phyloP scores from a whole-genome alignment of 78 protist species.

The Tieghemostelium lacteum region DNA sequence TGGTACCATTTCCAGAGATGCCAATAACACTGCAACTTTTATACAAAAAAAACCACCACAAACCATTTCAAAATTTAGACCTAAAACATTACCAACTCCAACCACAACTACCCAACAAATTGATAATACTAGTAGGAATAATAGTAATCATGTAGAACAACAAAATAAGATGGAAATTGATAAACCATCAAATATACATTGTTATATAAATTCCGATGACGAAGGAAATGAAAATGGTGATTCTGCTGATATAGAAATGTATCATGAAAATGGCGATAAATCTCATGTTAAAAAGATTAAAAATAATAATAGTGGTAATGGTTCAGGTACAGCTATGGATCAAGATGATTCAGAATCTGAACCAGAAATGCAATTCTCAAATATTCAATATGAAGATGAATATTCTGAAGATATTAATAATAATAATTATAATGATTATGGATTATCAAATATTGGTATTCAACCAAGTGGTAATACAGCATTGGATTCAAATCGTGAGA shows the following conservation, averaged over 20 bases:
- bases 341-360: neutral
- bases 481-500: neutral
- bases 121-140: neutral
- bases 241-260: neutral
- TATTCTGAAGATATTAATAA: neutral
- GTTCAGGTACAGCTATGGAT: neutral
- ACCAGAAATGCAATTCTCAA: neutral
- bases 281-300: neutral
- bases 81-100: neutral
- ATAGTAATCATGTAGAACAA: no score
- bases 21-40: neutral
- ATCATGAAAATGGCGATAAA: neutral
- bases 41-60: neutral
- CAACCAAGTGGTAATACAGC: neutral
- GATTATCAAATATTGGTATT: neutral
- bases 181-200: neutral
- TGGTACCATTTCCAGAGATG: neutral
- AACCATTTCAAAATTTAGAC: no score
- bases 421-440: neutral
- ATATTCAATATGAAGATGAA: no score
- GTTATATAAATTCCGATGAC: neutral
- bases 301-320: slow-evolving; percentile 8
- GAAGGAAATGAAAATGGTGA: neutral
- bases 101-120: neutral
- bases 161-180: no score